Percentiles rank a stretch among this genome's conserved stretches.
phyloP scores from a whole-genome alignment of 306 rosid species.

The Rosa rugosa region DNA sequence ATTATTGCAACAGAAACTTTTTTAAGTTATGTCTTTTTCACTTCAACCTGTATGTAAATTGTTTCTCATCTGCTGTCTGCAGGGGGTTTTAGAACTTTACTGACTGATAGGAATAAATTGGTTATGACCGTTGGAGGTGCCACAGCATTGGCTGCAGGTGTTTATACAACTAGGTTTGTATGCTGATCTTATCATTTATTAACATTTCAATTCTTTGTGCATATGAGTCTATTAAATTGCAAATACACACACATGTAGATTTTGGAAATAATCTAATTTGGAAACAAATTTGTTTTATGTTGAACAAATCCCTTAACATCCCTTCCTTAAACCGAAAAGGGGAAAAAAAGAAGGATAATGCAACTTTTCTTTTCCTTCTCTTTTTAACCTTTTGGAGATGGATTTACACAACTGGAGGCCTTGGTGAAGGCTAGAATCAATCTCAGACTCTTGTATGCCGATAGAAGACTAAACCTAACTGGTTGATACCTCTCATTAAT shows the following conservation, averaged over 20 bases:
- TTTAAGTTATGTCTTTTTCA: neutral
- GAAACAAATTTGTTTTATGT: conserved; percentile 19
- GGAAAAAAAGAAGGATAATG: neutral
- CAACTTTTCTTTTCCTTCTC: too few species aligned
- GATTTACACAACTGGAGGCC: neutral
- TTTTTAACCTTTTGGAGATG: neutral
- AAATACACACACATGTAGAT: neutral
- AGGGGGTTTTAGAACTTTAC: conserved; percentile 82
- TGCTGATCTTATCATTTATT: conserved; percentile 25
- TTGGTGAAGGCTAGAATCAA: neutral
- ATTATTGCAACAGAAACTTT: conserved; percentile 6
- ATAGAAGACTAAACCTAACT: neutral
- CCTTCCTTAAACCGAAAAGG: too few species aligned
- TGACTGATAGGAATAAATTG: conserved; percentile 90
- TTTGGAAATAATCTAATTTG: neutral
- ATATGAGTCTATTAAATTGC: neutral
- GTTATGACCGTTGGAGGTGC: conserved; percentile 96
- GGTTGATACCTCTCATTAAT: neutral
- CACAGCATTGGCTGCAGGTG: conserved; percentile 97
- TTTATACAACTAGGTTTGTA: conserved; percentile 86
- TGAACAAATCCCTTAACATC: conserved; percentile 1
- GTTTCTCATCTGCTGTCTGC: conserved; percentile 40
- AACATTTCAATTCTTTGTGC: neutral
- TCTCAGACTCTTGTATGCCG: conserved; percentile 3
- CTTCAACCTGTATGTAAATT: conserved; percentile 12